phyloP scores from a whole-genome alignment of 2,329 filamentous ascomycete species.

The Leptographium procerum region DNA sequence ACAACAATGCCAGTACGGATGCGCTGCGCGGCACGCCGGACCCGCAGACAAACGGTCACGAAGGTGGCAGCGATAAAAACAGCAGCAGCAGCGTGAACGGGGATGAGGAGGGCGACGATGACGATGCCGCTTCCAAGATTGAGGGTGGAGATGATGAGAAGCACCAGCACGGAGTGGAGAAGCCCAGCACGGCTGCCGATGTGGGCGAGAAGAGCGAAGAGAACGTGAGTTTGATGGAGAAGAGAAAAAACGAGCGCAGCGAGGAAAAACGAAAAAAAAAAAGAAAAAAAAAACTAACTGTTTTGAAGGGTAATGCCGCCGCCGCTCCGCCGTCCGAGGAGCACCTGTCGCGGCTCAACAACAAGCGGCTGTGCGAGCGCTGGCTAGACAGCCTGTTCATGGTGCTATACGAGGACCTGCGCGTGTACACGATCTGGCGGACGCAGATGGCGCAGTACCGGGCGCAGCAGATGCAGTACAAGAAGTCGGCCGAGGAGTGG shows the following conservation, averaged over 20 bases:
- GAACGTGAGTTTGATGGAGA: conserved; percentile 48
- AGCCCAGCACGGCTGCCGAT: conserved; percentile 67
- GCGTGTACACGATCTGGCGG: conserved; percentile 98
- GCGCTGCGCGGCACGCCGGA: conserved; percentile 62
- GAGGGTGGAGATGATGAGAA: neutral
- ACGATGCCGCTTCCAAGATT: neutral
- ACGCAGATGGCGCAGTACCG: conserved; percentile 95
- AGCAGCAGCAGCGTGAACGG: neutral
- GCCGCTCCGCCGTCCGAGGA: conserved; percentile 38
- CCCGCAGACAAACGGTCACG: conserved; percentile 37
- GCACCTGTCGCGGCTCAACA: conserved; percentile 82
- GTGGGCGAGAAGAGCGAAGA: conserved; percentile 58
- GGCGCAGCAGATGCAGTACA: conserved; percentile 87
- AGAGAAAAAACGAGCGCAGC: neutral
- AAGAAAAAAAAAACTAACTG: neutral
- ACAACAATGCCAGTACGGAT: conserved; percentile 69
- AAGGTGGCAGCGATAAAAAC: too few relatives aligned
- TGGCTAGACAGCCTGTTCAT: conserved; percentile 99
- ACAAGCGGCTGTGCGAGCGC: conserved; percentile 91
- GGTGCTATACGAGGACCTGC: conserved; percentile 95
- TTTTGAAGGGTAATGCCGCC: too few relatives aligned
- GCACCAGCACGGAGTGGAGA: conserved; percentile 42
- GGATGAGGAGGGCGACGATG: conserved; percentile 22
- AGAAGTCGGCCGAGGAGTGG: conserved; percentile 96
- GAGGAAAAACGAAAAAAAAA: neutral